Percentiles rank a stretch among this genome's conserved stretches.
phyloP scores from a whole-genome alignment of 2,329 filamentous ascomycete species.

The Arthrobotrys sinensis region DNA sequence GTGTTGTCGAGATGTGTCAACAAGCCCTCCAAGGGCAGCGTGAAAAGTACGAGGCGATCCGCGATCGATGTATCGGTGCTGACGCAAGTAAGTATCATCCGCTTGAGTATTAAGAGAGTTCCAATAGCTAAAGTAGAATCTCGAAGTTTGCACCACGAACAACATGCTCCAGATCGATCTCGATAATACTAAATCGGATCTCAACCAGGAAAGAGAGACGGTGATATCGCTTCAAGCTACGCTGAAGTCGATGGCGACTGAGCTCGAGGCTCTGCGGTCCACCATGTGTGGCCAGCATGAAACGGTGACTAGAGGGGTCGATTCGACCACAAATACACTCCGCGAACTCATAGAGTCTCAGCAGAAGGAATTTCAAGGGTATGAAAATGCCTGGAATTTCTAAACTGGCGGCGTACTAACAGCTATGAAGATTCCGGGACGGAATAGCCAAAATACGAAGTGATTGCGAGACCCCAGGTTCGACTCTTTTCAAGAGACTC shows the following conservation, averaged over 20 bases:
- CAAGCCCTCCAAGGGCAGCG: constrained; percentile 27
- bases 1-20: constrained; percentile 1
- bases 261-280: constrained; percentile 19
- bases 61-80: constrained; percentile 11
- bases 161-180: constrained; percentile 12
- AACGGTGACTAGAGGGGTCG: not conserved
- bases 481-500: constrained; percentile 39
- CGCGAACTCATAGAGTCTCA: constrained; percentile 25
- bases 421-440: constrained; percentile 10
- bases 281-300: constrained; percentile 20
- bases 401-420: constrained; percentile 7
- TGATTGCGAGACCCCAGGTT: constrained; percentile 31
- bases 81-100: constrained; percentile 29
- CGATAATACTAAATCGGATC: constrained; percentile 14
- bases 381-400: not conserved
- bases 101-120: not conserved
- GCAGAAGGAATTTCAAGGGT: constrained; percentile 38
- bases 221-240: not conserved
- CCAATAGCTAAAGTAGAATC: not conserved
- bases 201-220: constrained; percentile 18
- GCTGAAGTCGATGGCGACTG: constrained; percentile 34
- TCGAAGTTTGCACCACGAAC: constrained; percentile 25
- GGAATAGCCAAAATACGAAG: constrained; percentile 15
- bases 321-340: not conserved
- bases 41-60: constrained; percentile 20